Base-by-base conservation (phyloP, 352 stramenopile genomes). In the Phytopythium kandeliae region DNA sequence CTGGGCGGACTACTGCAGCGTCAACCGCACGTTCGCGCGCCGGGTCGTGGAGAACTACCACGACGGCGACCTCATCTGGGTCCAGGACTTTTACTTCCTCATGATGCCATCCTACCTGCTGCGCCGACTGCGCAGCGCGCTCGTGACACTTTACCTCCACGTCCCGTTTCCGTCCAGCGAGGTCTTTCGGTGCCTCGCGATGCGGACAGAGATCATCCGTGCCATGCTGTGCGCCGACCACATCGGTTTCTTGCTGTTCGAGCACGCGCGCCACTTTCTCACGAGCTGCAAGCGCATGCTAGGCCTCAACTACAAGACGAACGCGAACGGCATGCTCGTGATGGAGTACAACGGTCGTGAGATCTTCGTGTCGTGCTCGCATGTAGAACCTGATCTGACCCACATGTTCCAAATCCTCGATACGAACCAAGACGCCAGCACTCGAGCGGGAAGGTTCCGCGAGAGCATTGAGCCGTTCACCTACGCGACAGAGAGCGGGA, bases 111-210 rank as follows among this genome's bases (percentile, higher is more conserved):
- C 88, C 7, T 99, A 98, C 53, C 67, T 99, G 36, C 86, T 95
- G 22, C 78, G 96, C 25, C 82, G 90, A 17, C 76, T 98, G 33
- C 66, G 72, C 0, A 95, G 85, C 24, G 94, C 96, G 19, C 89
- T 97, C 55, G 90, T 99, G 60, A 96, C 95, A 7, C 85, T 98
- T 41, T 99, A 99, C 69, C 66, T 99, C 19, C 96, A 99, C 61
- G 97, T 97, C 9, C 97, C 97, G 46, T 99, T 99, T 56, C 96
- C 97, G 17, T 98, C 89, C 22, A 98, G 90, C 15, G 97, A 99
- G 66, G 98, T 99, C 45, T 99, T 99, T 57, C 78, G 96, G 11
- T 98, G 95, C 4, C 78, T 99, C 37, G 71, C 78, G 0, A 84
- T 89, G 65, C 71, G 92, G 19, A 94, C 92, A 9, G 86, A 95